Conservation (phyloP, 805 yeast genomes). For the Saccharomycopsis malanga region DNA sequence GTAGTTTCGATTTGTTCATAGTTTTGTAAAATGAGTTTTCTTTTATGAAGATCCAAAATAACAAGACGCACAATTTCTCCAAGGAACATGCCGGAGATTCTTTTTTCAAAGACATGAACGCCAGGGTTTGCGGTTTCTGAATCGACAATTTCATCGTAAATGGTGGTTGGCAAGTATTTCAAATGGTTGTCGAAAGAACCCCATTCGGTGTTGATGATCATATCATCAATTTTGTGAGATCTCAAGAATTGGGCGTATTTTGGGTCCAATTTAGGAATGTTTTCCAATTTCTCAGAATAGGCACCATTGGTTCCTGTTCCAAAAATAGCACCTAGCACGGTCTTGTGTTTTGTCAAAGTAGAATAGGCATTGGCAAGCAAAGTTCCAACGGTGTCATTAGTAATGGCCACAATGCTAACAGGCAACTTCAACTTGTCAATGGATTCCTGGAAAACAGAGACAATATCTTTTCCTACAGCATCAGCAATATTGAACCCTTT, state of each 20-base stretch:
- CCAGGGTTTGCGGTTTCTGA: constrained; percentile 72
- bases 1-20: constrained; percentile 33
- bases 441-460: constrained; percentile 60
- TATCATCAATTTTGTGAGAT: constrained; percentile 46
- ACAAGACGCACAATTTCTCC: constrained; percentile 83
- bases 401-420: constrained; percentile 75
- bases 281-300: constrained; percentile 68
- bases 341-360: constrained; percentile 61
- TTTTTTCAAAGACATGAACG: constrained; percentile 86
- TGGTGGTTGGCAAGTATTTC: constrained; percentile 66
- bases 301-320: constrained; percentile 99
- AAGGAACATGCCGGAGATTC: constrained; percentile 86
- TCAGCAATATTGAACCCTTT: constrained; percentile 88
- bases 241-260: constrained; percentile 33
- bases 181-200: constrained; percentile 91
- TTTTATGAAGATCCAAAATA: constrained; percentile 57
- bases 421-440: constrained; percentile 53
- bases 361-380: constrained; percentile 81
- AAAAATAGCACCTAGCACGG: constrained; percentile 83
- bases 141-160: constrained; percentile 70
- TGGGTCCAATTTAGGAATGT: constrained; percentile 67
- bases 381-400: constrained; percentile 96
- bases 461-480: constrained; percentile 65
- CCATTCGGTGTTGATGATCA: constrained; percentile 97
- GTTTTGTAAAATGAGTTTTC: constrained; percentile 52